Base-by-base conservation (phyloP, 441 rosid genomes). In the Eruca vesicaria region DNA sequence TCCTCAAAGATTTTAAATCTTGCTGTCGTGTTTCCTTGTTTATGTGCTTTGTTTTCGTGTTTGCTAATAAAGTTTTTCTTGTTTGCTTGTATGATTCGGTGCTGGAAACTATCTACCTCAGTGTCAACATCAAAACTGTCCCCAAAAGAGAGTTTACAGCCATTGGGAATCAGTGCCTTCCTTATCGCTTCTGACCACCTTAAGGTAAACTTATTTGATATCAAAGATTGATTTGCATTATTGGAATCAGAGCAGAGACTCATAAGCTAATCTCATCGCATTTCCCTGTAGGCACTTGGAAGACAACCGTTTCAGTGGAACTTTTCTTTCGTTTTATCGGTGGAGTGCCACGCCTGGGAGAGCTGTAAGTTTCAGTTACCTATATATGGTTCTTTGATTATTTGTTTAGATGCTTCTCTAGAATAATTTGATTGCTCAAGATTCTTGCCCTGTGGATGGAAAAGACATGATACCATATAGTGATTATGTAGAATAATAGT, bases 251-350 rank as follows among this genome's bases (percentile, higher is more conserved):
- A 23, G 33, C 66, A 60, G 69, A 66, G 28, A 21, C 48, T 59
- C 53, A 74, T 71, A 71, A 33, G 75, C 73, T 33, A 82, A 65
- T 64, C 72, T 41, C 43, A 63, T 23, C 5, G 16, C n/a, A 1
- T 8, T 45, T 52, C 14, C 9, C 15, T 68, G 29, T 60, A 92
- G 99, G 89, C 96, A 89, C 81, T 82, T 95, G 83, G 94, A 95
- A 80, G 81, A 89, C 80, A 95, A 93, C 61, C 86, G 76, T 33
- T 79, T 90, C 67, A 79, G 45, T 63, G 99, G 97, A 80, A 70
- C 7, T 72, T 87, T 93, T 71, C 92, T 95, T 31, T 4, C 85
- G 18, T 88, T 89, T 21, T 77, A n/a, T 93, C 14, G 89, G 89
- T 77, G 83, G 66, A 79, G 33, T 92, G 50, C 73, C 36, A 41